phyloP scores from a whole-genome alignment of 495 filamentous ascomycete genomes.

The Ascobolus immersus region DNA sequence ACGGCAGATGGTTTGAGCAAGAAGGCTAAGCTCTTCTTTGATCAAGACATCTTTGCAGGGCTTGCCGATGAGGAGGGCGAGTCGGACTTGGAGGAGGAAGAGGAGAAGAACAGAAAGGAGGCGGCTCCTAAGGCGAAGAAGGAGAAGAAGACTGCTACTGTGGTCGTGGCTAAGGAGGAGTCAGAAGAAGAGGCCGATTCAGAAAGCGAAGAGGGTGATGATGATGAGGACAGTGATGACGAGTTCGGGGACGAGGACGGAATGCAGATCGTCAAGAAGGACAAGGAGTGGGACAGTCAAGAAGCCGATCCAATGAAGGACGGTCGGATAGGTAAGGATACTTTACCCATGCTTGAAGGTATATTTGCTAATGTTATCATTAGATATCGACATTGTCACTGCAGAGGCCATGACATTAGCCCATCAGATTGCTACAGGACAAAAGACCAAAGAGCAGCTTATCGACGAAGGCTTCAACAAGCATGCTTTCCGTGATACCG shows the following conservation, averaged over 20 bases:
- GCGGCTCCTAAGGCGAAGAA: constrained; percentile 24
- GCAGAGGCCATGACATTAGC: constrained; percentile 98
- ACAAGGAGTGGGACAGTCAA: constrained; percentile 10
- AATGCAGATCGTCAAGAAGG: constrained; percentile 30
- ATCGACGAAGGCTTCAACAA: constrained; percentile 87
- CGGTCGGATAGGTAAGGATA: constrained; percentile 33
- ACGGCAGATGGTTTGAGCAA: constrained; percentile 39
- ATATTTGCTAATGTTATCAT: constrained; percentile 15
- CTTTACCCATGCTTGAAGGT: constrained; percentile 13
- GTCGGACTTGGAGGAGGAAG: constrained; percentile 23
- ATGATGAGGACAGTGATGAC: constrained; percentile 18
- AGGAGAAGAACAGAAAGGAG: constrained; percentile 25
- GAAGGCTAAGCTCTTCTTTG: constrained; percentile 68
- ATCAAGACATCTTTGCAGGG: constrained; percentile 78
- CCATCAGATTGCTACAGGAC: constrained; percentile 64
- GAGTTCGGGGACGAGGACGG: constrained; percentile 23
- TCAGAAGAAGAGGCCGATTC: constrained; percentile 22
- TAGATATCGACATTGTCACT: constrained; percentile 93
- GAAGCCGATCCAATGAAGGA: constrained; percentile 26
- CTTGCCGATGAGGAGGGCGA: constrained; percentile 30
- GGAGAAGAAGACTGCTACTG: constrained; percentile 12
- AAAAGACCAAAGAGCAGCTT: constrained; percentile 50
- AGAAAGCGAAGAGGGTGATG: constrained; percentile 13
- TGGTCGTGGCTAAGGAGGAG: constrained; percentile 11
- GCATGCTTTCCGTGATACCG: constrained; percentile 64